Evolutionary conservation across 495 filamentous ascomycete genomes (phyloP).

Genomic region (Neurospora sp.): DNA sequence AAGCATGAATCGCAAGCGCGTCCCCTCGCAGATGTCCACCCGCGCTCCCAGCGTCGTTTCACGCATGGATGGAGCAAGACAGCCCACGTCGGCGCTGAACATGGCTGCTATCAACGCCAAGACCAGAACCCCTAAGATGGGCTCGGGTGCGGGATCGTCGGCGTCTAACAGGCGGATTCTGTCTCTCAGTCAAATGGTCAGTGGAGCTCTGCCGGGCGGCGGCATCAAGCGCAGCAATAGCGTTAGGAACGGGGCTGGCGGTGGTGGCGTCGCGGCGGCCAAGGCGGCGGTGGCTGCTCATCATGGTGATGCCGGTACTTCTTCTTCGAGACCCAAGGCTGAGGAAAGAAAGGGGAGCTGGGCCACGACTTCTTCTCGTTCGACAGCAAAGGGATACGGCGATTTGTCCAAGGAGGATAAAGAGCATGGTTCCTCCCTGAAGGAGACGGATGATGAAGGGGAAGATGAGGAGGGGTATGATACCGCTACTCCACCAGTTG

Average conservation of each 20-base stretch:
- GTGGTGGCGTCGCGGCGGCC: slow-evolving; percentile 25
- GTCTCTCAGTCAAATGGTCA: slow-evolving; percentile 77
- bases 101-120: slow-evolving; percentile 22
- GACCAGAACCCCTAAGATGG: not conserved
- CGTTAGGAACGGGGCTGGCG: slow-evolving; percentile 56
- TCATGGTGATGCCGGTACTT: not conserved
- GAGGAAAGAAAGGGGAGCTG: not conserved
- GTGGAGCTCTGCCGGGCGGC: slow-evolving; percentile 52
- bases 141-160: not conserved
- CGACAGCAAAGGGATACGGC: slow-evolving; percentile 33
- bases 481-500: not conserved
- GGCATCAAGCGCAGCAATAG: slow-evolving; percentile 50
- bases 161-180: slow-evolving; percentile 62
- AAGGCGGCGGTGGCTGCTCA: not conserved
- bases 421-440: not conserved
- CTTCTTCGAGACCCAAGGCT: not conserved
- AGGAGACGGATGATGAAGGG: slow-evolving; percentile 4
- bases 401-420: slow-evolving; percentile 31
- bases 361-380: slow-evolving; percentile 27
- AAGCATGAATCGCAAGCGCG: slow-evolving; percentile 63
- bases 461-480: slow-evolving; percentile 8
- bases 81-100: slow-evolving; percentile 31
- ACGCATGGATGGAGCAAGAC: slow-evolving; percentile 9
- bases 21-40: slow-evolving; percentile 17
- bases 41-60: not conserved